These are phyloP conservation scores for Diplosphaera chodatii DNA, from an alignment of 139 green algal species.

Conservation along the genomic window DNA sequence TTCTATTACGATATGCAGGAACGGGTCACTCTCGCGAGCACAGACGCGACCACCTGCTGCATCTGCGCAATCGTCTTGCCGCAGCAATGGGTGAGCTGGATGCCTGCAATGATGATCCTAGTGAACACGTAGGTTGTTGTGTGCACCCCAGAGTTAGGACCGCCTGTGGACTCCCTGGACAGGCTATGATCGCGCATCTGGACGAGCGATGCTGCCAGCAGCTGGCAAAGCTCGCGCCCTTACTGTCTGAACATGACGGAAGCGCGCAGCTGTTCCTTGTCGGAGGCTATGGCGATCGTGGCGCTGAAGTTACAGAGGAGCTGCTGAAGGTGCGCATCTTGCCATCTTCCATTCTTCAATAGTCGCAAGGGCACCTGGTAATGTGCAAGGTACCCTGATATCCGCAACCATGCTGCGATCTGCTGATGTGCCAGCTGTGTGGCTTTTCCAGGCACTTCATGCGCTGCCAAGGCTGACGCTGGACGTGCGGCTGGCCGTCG, in stretches of 20 bases:
- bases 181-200: not conserved
- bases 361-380: no score
- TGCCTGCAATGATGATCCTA: no score
- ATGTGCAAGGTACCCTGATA: no score
- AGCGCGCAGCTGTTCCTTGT: not conserved
- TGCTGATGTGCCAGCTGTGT: no score
- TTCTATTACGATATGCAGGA: no score
- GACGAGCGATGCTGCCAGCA: not conserved
- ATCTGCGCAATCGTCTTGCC: not conserved
- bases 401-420: no score
- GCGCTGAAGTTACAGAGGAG: not conserved
- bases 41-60: not conserved
- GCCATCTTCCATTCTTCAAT: no score
- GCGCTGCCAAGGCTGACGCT: not conserved
- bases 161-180: no score
- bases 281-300: not conserved
- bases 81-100: not conserved
- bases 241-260: not conserved
- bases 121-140: no score
- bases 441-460: not conserved
- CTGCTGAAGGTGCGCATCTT: not conserved
- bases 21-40: not conserved
- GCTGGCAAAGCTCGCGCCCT: not conserved
- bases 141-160: no score
- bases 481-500: not conserved